These are phyloP conservation scores for Chalaropsis ovoidea DNA, from an alignment of 2,329 filamentous ascomycete species.

Conservation along the genomic window DNA sequence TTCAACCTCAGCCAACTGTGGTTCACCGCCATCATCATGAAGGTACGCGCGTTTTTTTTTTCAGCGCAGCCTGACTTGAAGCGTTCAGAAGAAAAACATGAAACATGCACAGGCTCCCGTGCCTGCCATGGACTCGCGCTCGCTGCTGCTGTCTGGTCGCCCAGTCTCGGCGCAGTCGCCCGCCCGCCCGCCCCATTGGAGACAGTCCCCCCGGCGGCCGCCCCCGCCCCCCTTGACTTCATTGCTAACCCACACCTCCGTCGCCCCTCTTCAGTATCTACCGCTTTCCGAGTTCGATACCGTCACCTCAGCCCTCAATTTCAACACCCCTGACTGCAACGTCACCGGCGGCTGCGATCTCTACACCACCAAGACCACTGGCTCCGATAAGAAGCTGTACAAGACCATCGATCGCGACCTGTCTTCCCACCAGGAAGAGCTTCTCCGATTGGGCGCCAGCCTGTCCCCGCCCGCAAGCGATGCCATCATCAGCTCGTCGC, in stretches of 20 bases:
- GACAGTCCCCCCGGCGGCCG: neutral
- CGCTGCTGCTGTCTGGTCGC: neutral
- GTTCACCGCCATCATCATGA: slow-evolving; percentile 26
- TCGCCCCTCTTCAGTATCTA: slow-evolving; percentile 57
- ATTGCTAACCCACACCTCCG: slow-evolving; percentile 21
- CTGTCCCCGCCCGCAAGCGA: slow-evolving; percentile 73
- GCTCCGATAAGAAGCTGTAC: slow-evolving; percentile 93
- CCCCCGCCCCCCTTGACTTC: neutral
- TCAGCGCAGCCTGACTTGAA: slow-evolving; percentile 25
- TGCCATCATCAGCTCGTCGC: slow-evolving; percentile 59
- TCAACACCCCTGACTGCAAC: slow-evolving; percentile 85
- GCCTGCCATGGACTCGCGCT: neutral
- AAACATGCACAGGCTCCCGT: neutral
- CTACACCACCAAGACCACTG: slow-evolving; percentile 93
- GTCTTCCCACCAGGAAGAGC: slow-evolving; percentile 80
- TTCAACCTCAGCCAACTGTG: slow-evolving; percentile 26
- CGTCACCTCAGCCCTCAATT: slow-evolving; percentile 86
- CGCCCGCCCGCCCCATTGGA: neutral
- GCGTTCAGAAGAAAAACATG: slow-evolving; percentile 25
- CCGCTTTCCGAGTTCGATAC: slow-evolving; percentile 83
- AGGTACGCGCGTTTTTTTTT: slow-evolving; percentile 25
- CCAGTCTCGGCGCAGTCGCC: neutral
- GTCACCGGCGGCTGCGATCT: slow-evolving; percentile 90
- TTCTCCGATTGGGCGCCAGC: slow-evolving; percentile 75
- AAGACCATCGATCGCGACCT: slow-evolving; percentile 88